Percentiles rank a stretch among this genome's conserved stretches.
Evolutionary conservation across 768 basidiomycete species (phyloP).

Genomic region (Russula foetens): DNA sequence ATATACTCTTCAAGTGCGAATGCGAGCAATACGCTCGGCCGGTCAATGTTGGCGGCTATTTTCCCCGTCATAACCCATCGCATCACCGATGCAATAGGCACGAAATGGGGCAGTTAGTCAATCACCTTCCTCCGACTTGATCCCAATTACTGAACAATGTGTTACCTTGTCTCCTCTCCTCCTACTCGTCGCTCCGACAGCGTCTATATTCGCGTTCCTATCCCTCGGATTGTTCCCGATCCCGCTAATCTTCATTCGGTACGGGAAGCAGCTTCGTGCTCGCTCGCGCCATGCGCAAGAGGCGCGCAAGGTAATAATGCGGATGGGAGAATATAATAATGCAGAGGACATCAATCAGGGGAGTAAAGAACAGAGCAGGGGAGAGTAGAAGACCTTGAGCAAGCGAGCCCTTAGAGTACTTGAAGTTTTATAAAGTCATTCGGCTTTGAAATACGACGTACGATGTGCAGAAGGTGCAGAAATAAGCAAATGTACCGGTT

Average conservation of each 20-base stretch:
- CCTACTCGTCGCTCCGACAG: no score
- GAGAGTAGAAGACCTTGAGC: no score
- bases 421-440: no score
- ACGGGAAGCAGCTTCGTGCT: slow-evolving; percentile 19
- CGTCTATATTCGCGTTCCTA: slow-evolving; percentile 23
- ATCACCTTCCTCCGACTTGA: no score
- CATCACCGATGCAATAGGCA: slow-evolving; percentile 19
- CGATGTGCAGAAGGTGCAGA: no score
- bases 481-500: no score
- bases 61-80: slow-evolving; percentile 21
- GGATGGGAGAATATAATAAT: neutral
- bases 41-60: slow-evolving; percentile 18
- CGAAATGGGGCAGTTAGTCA: slow-evolving; percentile 22
- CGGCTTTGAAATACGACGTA: no score
- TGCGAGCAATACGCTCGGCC: slow-evolving; percentile 20
- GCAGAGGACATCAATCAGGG: no score
- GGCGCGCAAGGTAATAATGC: slow-evolving; percentile 13
- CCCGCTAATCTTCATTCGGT: slow-evolving; percentile 23
- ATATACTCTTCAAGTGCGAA: slow-evolving; percentile 21
- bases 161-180: neutral
- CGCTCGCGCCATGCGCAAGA: slow-evolving; percentile 21
- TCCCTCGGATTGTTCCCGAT: slow-evolving; percentile 16
- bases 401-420: no score
- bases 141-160: neutral
- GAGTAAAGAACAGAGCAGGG: no score